phyloP scores from a whole-genome alignment of 805 yeast genomes.

The Sugiyamaella valdiviana region DNA sequence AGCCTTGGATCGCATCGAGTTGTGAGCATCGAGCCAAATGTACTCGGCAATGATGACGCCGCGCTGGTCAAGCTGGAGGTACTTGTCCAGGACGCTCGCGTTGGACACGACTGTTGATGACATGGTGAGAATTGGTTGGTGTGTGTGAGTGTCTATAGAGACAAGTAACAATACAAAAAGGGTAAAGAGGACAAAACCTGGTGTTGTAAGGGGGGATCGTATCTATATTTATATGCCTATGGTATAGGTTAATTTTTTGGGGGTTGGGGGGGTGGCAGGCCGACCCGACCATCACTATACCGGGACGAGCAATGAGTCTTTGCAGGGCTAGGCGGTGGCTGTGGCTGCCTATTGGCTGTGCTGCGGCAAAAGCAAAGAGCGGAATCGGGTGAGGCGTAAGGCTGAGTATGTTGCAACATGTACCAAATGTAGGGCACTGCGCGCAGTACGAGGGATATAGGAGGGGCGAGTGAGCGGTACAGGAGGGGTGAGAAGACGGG shows the following conservation, averaged over 20 bases:
- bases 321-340: constrained; percentile 2
- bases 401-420: neutral
- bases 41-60: constrained; percentile 91
- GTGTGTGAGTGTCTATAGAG: neutral
- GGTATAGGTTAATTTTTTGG: neutral
- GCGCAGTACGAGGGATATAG: too few species aligned
- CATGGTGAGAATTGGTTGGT: constrained; percentile 8
- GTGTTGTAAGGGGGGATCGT: neutral
- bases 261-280: neutral
- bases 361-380: neutral
- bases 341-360: neutral
- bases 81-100: constrained; percentile 74
- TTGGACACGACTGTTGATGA: constrained; percentile 35
- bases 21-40: constrained; percentile 94
- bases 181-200: neutral
- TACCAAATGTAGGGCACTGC: too few species aligned
- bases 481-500: neutral
- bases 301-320: constrained; percentile 3
- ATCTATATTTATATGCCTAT: constrained; percentile 1
- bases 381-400: neutral
- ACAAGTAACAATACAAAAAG: neutral
- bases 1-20: constrained; percentile 89
- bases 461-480: too few species aligned
- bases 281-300: neutral
- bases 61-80: constrained; percentile 74